These are phyloP conservation scores for Cercospora beticola DNA, from an alignment of 2,329 filamentous ascomycete species.

Conservation along the genomic window DNA sequence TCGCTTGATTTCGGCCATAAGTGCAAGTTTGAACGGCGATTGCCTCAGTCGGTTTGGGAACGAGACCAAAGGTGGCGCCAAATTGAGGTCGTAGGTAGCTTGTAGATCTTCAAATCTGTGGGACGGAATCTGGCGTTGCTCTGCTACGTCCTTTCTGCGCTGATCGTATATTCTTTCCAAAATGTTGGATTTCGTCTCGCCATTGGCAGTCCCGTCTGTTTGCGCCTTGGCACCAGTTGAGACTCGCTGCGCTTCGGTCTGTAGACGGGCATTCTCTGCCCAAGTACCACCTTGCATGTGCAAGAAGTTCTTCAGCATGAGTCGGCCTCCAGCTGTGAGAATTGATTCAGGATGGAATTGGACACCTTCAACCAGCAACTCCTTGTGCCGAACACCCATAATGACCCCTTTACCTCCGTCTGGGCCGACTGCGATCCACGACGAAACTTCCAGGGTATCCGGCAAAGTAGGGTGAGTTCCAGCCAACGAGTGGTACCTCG, in stretches of 20 bases:
- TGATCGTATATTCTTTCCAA: constrained; percentile 87
- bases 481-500: constrained; percentile 92
- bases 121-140: constrained; percentile 82
- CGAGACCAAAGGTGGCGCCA: constrained; percentile 78
- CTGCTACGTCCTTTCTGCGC: constrained; percentile 70
- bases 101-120: constrained; percentile 80
- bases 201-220: constrained; percentile 25
- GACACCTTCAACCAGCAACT: constrained; percentile 87
- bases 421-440: constrained; percentile 75
- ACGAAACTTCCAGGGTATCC: constrained; percentile 81
- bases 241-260: constrained; percentile 37
- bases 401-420: constrained; percentile 83
- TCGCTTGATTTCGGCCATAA: constrained; percentile 97
- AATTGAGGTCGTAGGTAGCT: constrained; percentile 78
- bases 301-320: constrained; percentile 92
- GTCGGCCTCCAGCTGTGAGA: constrained; percentile 79
- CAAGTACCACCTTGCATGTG: constrained; percentile 86
- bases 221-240: constrained; percentile 42
- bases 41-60: constrained; percentile 77
- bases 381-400: constrained; percentile 94
- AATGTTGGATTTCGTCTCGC: constrained; percentile 74
- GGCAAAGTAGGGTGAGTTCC: constrained; percentile 87
- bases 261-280: constrained; percentile 69
- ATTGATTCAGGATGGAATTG: constrained; percentile 99
- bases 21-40: constrained; percentile 81